Evolutionary conservation across 2,329 filamentous ascomycete species (phyloP), one percentile per base, ranked within the genome.

Genomic region (Arthrobotrys megalospora): DNA sequence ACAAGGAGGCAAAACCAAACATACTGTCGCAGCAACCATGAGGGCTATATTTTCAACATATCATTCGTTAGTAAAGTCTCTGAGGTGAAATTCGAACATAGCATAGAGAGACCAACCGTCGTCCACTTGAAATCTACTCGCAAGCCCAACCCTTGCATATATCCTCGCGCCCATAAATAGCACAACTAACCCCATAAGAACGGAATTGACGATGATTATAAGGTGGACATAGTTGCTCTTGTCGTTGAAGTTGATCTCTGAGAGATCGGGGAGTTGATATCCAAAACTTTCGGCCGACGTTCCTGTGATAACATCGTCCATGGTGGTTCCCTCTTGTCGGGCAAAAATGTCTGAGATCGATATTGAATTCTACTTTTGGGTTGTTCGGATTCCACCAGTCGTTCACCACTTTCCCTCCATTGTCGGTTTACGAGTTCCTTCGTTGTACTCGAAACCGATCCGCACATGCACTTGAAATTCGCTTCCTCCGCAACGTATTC

Each of bases 271-370:
- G 48, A 78, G 60, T 24, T 78, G 34, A 19, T 72, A 78, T 63
- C 67, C 67, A 78, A 78, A 78, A 19, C 62, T 62, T 55, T 71
- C 62, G 67, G 73, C 73, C n/a, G 73, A 66, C 58, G 66, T 71
- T 65, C 67, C 67, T 5, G 19, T 41, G 53, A 60, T 53, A 34
- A 62, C 67, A 65, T 71, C 28, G 47, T 71, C 75, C 75, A 78
- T 78, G 45, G 16, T 77, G 60, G 34, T 65, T 48, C 68, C 21
- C 11, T n/a, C 45, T 43, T 60, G 6, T 10, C 14, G 21, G 47
- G 50, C 14, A 28, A 21, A 32, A 50, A 19, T 24, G 3, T 58
- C 34, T 45, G 28, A 48, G 36, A 58, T 60, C 16, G 28, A 14
- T 58, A 47, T 67, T 45, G 52, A 47, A 24, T 69, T 24, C 6